Conservation (phyloP, 2,329 filamentous ascomycete genomes). For the Cryphonectria carpinicola region DNA sequence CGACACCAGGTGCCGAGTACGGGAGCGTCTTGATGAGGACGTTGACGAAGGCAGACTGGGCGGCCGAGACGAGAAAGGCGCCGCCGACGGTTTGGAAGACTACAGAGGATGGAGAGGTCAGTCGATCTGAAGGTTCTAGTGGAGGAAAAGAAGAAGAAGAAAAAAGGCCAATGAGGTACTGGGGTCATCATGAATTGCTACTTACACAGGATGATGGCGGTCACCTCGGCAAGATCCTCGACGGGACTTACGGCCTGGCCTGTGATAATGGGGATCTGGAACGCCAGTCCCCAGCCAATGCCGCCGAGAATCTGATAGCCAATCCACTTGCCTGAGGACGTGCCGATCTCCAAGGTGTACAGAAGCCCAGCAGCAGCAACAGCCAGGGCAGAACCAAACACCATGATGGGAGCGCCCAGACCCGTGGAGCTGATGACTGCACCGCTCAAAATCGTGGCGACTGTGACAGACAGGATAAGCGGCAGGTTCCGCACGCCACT, state of each 20-base stretch:
- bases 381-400: slow-evolving; percentile 43
- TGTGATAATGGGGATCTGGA: slow-evolving; percentile 50
- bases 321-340: slow-evolving; percentile 44
- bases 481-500: slow-evolving; percentile 47
- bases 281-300: slow-evolving; percentile 47
- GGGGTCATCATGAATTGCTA: not conserved
- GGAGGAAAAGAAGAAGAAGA: slow-evolving; percentile 17
- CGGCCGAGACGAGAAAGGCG: slow-evolving; percentile 51
- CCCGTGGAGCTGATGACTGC: slow-evolving; percentile 39
- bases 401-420: slow-evolving; percentile 41
- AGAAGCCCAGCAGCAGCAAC: slow-evolving; percentile 42
- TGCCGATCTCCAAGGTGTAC: slow-evolving; percentile 42
- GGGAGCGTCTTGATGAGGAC: slow-evolving; percentile 38
- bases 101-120: slow-evolving; percentile 30
- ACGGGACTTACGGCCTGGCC: slow-evolving; percentile 38
- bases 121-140: slow-evolving; percentile 7
- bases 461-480: slow-evolving; percentile 42
- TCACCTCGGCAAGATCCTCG: slow-evolving; percentile 44
- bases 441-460: slow-evolving; percentile 43
- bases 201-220: slow-evolving; percentile 42
- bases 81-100: slow-evolving; percentile 51
- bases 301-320: slow-evolving; percentile 54
- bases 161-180: not conserved
- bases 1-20: slow-evolving; percentile 35
- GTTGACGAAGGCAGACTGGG: slow-evolving; percentile 46